phyloP scores from a whole-genome alignment of 2,329 filamentous ascomycete species.

The Rhexocercosporidium sp. region DNA sequence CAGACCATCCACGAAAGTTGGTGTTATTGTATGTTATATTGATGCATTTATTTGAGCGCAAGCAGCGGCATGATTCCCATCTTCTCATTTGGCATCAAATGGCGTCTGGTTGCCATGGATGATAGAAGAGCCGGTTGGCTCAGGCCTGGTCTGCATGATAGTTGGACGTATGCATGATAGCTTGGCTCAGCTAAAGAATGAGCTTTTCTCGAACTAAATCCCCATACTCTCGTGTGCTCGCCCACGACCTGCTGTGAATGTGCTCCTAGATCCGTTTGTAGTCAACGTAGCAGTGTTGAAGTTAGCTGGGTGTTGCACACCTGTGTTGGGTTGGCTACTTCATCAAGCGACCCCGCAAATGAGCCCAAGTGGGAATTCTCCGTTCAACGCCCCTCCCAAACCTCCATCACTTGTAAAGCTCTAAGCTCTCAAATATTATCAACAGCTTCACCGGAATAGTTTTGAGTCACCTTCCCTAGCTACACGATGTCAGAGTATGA shows the following conservation, averaged over 20 bases:
- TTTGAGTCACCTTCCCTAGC: not conserved
- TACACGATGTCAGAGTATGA: conserved; percentile 13
- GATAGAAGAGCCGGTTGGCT: not conserved
- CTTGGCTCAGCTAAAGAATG: not conserved
- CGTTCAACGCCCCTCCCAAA: not conserved
- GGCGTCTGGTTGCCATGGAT: not conserved
- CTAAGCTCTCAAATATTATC: not conserved
- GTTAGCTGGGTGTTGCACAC: not conserved
- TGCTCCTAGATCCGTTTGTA: not conserved
- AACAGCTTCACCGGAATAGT: no score
- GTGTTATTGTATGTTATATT: not conserved
- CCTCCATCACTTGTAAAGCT: not conserved
- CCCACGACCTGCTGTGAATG: not conserved
- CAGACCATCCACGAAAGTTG: not conserved
- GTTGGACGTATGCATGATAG: not conserved
- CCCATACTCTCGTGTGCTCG: not conserved
- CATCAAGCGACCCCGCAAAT: conserved; percentile 5
- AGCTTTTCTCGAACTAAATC: not conserved
- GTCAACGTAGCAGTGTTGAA: not conserved
- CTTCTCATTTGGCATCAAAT: not conserved
- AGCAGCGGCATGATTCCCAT: not conserved
- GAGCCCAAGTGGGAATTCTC: not conserved
- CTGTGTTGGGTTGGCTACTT: no score
- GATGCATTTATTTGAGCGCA: not conserved
- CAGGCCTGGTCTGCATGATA: not conserved